phyloP scores from a whole-genome alignment of 768 basidiomycete species.

The Podaxis carcinomalis region DNA sequence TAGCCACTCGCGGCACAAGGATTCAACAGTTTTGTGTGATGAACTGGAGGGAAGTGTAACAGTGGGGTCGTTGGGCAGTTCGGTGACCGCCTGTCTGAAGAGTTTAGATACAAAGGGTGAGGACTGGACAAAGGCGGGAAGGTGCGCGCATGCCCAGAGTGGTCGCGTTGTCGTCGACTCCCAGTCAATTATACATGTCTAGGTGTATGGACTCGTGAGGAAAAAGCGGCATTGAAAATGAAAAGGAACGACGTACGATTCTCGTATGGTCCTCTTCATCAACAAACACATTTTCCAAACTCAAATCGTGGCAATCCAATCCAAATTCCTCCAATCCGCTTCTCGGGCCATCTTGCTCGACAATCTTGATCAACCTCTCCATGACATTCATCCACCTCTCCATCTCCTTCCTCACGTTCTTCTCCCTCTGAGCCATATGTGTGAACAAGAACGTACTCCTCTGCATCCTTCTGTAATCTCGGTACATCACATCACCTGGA shows the following conservation, averaged over 20 bases:
- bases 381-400: conserved; percentile 63
- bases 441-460: conserved; percentile 74
- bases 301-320: conserved; percentile 82
- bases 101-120: conserved; percentile 69
- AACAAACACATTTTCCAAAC: conserved; percentile 82
- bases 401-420: conserved; percentile 67
- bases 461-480: conserved; percentile 81
- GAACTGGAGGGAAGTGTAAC: conserved; percentile 16
- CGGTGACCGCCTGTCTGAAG: conserved; percentile 61
- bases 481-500: conserved; percentile 73
- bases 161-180: conserved; percentile 87
- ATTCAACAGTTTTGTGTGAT: conserved; percentile 20
- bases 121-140: conserved; percentile 76
- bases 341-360: conserved; percentile 22
- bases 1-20: conserved; percentile 66
- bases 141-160: conserved; percentile 80
- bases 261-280: conserved; percentile 61
- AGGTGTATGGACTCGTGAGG: neutral
- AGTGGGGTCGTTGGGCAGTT: conserved; percentile 34
- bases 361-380: conserved; percentile 43
- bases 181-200: conserved; percentile 91
- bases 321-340: conserved; percentile 60
- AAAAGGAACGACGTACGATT: conserved; percentile 50
- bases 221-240: neutral
- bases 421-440: conserved; percentile 61